phyloP scores from a whole-genome alignment of 371 early-diverging fungal genomes.

The Mucor ambiguus region DNA sequence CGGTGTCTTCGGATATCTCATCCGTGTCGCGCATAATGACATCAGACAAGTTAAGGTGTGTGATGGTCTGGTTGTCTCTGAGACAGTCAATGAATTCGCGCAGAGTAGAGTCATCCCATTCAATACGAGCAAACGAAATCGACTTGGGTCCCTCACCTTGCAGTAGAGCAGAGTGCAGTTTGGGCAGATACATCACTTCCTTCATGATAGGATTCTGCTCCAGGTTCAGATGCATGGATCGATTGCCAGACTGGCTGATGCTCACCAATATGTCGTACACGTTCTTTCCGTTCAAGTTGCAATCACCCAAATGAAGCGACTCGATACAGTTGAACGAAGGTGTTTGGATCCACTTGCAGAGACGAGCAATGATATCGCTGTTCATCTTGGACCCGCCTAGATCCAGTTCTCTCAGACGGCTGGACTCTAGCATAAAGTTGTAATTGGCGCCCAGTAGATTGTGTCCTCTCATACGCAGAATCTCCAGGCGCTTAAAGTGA shows the following conservation, averaged over 20 bases:
- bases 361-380: constrained; percentile 8
- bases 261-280: constrained; percentile 31
- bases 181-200: constrained; percentile 40
- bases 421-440: constrained; percentile 19
- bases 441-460: constrained; percentile 11
- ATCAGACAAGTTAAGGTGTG: constrained; percentile 32
- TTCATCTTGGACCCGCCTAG: constrained; percentile 23
- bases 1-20: constrained; percentile 35
- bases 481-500: constrained; percentile 24
- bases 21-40: constrained; percentile 26
- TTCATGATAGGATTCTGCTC: constrained; percentile 40
- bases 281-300: constrained; percentile 36
- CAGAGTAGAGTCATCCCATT: constrained; percentile 47
- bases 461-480: constrained; percentile 25
- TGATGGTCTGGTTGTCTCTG: constrained; percentile 34
- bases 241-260: constrained; percentile 36
- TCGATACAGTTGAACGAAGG: constrained; percentile 31
- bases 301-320: constrained; percentile 28
- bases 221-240: constrained; percentile 32
- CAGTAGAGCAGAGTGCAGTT: constrained; percentile 36
- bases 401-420: constrained; percentile 25
- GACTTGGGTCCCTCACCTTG: constrained; percentile 41
- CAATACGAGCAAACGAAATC: constrained; percentile 34
- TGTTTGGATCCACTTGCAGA: constrained; percentile 38
- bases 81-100: constrained; percentile 45